Percentiles rank a stretch among this genome's conserved stretches.
Conservation (phyloP, 2,329 filamentous ascomycete genomes). For the Chaetothyriales sp. region DNA sequence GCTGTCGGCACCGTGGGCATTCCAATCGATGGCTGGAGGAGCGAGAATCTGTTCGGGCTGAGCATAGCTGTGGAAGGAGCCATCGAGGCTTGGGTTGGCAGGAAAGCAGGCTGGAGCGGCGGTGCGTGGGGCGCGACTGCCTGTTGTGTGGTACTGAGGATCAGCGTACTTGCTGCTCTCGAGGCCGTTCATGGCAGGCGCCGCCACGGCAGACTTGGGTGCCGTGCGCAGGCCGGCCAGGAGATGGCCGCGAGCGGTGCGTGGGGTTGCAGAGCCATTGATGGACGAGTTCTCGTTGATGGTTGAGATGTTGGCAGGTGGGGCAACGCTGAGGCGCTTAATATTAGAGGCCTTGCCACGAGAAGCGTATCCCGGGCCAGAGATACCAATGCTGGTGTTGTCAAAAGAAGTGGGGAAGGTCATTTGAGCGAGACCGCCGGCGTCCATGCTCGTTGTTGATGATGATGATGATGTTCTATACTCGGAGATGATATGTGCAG, state of each 20-base stretch:
- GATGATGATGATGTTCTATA: neutral
- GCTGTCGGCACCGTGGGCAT: slow-evolving; percentile 51
- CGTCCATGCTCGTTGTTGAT: slow-evolving; percentile 58
- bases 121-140: slow-evolving; percentile 43
- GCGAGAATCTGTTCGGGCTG: slow-evolving; percentile 75
- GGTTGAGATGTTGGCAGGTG: slow-evolving; percentile 55
- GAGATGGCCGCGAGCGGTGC: slow-evolving; percentile 87
- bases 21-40: slow-evolving; percentile 64
- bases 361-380: slow-evolving; percentile 69
- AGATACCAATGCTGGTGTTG: slow-evolving; percentile 56
- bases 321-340: slow-evolving; percentile 71
- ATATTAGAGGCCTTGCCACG: slow-evolving; percentile 73
- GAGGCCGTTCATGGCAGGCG: slow-evolving; percentile 45
- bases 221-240: slow-evolving; percentile 86
- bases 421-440: slow-evolving; percentile 99
- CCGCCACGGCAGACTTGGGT: slow-evolving; percentile 70
- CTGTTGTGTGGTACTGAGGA: slow-evolving; percentile 29
- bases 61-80: slow-evolving; percentile 48
- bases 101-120: slow-evolving; percentile 43
- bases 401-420: slow-evolving; percentile 70
- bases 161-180: slow-evolving; percentile 36
- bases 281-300: slow-evolving; percentile 52
- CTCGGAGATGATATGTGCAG: neutral
- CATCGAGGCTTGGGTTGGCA: slow-evolving; percentile 30
- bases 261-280: slow-evolving; percentile 62